A percentile compares a stretch with the other conserved stretches of the same genome.
phyloP scores from a whole-genome alignment of 495 filamentous ascomycete species.

The Penicillium ucsense region DNA sequence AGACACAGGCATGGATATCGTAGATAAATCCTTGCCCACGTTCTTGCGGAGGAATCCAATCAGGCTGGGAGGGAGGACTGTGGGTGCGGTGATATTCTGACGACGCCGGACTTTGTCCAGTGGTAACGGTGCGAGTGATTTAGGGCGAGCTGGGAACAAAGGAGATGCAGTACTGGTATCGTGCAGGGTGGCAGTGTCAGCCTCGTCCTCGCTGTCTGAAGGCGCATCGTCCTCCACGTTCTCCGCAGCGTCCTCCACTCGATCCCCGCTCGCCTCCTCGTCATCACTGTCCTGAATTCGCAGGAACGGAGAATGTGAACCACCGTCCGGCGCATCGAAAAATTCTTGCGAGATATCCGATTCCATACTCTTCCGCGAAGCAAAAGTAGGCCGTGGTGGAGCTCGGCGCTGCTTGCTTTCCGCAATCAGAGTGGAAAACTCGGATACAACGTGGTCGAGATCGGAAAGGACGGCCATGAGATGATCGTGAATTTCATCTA shows the following conservation, averaged over 20 bases:
- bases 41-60: conserved; percentile 95
- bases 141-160: conserved; percentile 65
- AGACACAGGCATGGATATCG: conserved; percentile 93
- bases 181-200: conserved; percentile 25
- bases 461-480: conserved; percentile 72
- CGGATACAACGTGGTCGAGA: conserved; percentile 67
- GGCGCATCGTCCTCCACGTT: conserved; percentile 31
- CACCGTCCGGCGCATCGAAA: conserved; percentile 80
- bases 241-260: conserved; percentile 17
- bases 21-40: conserved; percentile 92
- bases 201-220: conserved; percentile 48
- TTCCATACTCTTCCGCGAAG: conserved; percentile 68
- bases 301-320: conserved; percentile 56
- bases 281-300: conserved; percentile 58
- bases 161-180: conserved; percentile 32
- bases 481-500: conserved; percentile 60
- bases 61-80: conserved; percentile 72
- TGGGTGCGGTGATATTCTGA: conserved; percentile 58
- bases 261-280: conserved; percentile 27
- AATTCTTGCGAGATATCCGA: conserved; percentile 79
- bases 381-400: conserved; percentile 37
- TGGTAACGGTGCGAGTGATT: conserved; percentile 70
- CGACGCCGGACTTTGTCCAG: conserved; percentile 58
- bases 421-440: conserved; percentile 67
- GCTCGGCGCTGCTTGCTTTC: conserved; percentile 71